Base-by-base conservation (phyloP, 352 stramenopile species). In the Globisporangium nunn region DNA sequence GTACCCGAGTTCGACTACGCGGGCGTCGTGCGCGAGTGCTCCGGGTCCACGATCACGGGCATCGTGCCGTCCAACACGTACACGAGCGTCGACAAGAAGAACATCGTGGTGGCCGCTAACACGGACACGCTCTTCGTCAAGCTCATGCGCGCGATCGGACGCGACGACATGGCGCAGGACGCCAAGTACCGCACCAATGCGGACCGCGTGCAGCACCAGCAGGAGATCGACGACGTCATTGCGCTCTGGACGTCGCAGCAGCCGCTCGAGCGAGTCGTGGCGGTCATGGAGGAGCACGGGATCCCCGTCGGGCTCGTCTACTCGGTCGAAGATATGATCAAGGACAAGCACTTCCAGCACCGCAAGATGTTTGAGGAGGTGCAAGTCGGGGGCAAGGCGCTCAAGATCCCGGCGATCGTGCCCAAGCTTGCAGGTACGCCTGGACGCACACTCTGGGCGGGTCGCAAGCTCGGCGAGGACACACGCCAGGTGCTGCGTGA, bases 51-150 rank as follows among this genome's bases (percentile, higher is more conserved):
- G 6, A 87, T 95, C 55, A 95, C 84, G 18, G 85, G 85, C 47
- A 94, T 95, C 43, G 85, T 95, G 14, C 85, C 85, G 2, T 91
- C 81, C 28, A 93, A 93, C 61, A 95, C 86, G 40, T 96, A 96
- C 71, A 67, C 79, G 48, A 89, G 73, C 31, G 71, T 71, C 14
- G 84, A 96, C 67, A 73, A 73, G 29, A 95, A 96, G 72, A 73
- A 88, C 47, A 81, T 96, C 12, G 85, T 95, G 7, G 74, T 96
- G 50, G 85, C 85, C 3, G 84, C 84, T 51, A 96, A 94, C 63
- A 91, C 81, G 10, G 81, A 93, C 64, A 83, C 75, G 60, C 64
- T 95, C 6, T 95, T 91, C 43, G 61, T 81, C 17, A 87, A 85
- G 66, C 64, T 93, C 46, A 93, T 93, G 83, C 68, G 72, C 15